Base-by-base conservation (phyloP, 2,329 filamentous ascomycete species). In the Colletotrichum melonis region DNA sequence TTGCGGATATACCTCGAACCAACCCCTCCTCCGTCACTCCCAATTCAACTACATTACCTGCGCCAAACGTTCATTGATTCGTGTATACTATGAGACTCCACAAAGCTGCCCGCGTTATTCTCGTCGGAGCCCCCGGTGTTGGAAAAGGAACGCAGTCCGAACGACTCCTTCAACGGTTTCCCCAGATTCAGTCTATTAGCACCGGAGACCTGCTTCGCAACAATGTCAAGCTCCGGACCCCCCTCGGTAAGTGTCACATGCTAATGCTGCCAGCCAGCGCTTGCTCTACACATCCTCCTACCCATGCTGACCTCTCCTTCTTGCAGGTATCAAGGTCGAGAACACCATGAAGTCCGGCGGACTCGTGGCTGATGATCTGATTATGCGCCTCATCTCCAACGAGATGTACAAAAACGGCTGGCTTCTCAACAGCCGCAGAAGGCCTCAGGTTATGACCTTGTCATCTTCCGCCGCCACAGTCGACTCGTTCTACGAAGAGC, bases 81-180 rank as follows among this genome's bases (percentile, higher is more conserved):
- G 38, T 30, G 38, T 68, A 58, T 75, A 76, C 69, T 76, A 92
- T 92, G 90, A 88, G 91, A 85, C 90, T 97, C 80, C 89, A 88
- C 76, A 92, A 89, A 84, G 96, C 97, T 71, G 97, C 97, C 67
- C 93, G 97, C 75, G 92, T 98, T 76, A 98, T 99, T 80, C 91
- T 99, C 77, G 91, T 99, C 78, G 97, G 97, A 78, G 95, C 96
- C 65, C 97, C 97, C n/a, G 95, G 95, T 72, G 97, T 98, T 70
- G 97, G 97, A 75, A 99, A 99, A 84, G 97, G 96, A 75, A 99
- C 97, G 3, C 97, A 99, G 86, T 95, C 94, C 64, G 94, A 97
- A 82, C 92, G 97, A 74, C 88, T 99, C 75, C 92, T 98, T 77
- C 87, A 92, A 77, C 92, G 94, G 77, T 99, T 97, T 81, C 94